Percentiles rank a stretch among this genome's conserved stretches.
phyloP scores from a whole-genome alignment of 2,329 filamentous ascomycete species.

The Hypomyces perniciosus region DNA sequence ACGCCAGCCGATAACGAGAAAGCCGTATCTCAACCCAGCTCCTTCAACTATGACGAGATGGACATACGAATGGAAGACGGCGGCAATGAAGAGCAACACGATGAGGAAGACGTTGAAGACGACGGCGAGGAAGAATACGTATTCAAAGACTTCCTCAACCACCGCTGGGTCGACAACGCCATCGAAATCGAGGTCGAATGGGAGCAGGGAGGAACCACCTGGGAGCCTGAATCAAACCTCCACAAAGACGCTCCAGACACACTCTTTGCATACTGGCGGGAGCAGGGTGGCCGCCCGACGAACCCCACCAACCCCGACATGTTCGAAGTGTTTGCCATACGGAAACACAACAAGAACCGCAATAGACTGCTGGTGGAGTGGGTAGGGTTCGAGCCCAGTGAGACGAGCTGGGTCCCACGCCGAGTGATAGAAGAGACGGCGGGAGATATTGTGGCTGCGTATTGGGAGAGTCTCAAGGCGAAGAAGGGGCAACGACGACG shows the following conservation, averaged over 20 bases:
- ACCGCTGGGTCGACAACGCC: conserved; percentile 25
- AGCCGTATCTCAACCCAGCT: neutral
- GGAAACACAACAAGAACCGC: conserved; percentile 24
- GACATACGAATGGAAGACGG: neutral
- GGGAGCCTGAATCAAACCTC: conserved; percentile 29
- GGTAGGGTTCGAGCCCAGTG: conserved; percentile 26
- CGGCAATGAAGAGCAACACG: neutral
- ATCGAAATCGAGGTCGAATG: conserved; percentile 29
- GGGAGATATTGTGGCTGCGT: conserved; percentile 22
- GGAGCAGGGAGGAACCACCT: conserved; percentile 25
- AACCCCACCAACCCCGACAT: conserved; percentile 26
- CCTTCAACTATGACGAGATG: neutral
- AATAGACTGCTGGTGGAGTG: conserved; percentile 30
- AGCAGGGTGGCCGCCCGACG: conserved; percentile 24
- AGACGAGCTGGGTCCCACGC: conserved; percentile 27
- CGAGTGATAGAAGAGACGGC: conserved; percentile 22
- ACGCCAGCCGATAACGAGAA: neutral
- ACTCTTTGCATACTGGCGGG: conserved; percentile 29
- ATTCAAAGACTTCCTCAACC: conserved; percentile 19
- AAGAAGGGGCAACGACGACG: neutral
- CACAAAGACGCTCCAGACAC: conserved; percentile 27
- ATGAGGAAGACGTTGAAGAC: neutral
- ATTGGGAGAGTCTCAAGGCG: conserved; percentile 16
- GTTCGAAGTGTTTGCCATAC: conserved; percentile 29
- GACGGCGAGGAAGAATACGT: conserved; percentile 11